Evolutionary conservation across 2,329 filamentous ascomycete genomes (phyloP).

Genomic region (Lasiodiplodia theobromae): DNA sequence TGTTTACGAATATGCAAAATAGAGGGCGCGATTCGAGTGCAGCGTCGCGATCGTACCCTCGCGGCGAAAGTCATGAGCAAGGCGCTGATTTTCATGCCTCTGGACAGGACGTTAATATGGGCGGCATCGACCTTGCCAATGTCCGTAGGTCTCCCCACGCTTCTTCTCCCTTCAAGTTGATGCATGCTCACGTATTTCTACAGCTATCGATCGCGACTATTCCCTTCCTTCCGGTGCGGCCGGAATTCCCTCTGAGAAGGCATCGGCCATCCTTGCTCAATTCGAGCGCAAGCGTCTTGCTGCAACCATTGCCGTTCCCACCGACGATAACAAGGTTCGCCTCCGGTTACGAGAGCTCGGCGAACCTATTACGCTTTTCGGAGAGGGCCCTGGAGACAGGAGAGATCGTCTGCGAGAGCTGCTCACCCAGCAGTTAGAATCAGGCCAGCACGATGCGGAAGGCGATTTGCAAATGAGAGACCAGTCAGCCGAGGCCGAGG

Average conservation of each 20-base stretch:
- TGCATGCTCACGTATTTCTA: conserved; percentile 24
- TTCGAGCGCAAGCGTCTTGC: conserved; percentile 91
- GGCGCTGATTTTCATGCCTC: conserved; percentile 26
- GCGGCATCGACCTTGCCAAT: conserved; percentile 67
- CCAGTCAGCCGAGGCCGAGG: conserved; percentile 46
- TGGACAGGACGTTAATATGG: conserved; percentile 59
- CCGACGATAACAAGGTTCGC: conserved; percentile 88
- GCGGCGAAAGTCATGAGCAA: conserved; percentile 16
- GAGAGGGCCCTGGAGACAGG: conserved; percentile 84
- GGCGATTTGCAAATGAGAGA: conserved; percentile 64
- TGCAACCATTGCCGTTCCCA: conserved; percentile 88
- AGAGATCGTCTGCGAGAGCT: conserved; percentile 86
- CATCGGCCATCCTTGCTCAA: conserved; percentile 83
- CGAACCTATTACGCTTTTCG: conserved; percentile 94
- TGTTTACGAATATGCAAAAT: conserved; percentile 32
- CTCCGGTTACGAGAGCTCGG: conserved; percentile 81
- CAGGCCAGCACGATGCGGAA: conserved; percentile 54
- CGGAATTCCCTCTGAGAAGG: conserved; percentile 79
- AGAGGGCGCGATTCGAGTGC: conserved; percentile 28
- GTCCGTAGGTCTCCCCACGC: conserved; percentile 62
- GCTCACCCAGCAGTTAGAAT: conserved; percentile 75
- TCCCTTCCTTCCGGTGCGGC: conserved; percentile 70
- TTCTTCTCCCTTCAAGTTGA: background rate
- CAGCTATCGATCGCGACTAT: conserved; percentile 81
- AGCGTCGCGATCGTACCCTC: conserved; percentile 20